Conservation (phyloP, 2,329 filamentous ascomycete species). For the Apiospora aurea region DNA sequence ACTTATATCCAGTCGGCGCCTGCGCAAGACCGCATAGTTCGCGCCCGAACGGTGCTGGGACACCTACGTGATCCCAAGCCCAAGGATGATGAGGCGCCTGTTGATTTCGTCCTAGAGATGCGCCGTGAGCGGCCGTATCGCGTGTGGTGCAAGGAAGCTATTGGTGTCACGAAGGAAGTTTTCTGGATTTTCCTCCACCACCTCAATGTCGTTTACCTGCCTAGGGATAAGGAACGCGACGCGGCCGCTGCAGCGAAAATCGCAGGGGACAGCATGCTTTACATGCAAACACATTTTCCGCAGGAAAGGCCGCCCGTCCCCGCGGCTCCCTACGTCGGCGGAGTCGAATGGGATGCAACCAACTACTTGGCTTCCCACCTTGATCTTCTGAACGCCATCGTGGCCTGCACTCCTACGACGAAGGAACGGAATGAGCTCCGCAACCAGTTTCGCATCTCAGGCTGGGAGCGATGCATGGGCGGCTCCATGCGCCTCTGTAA, state of each 20-base stretch:
- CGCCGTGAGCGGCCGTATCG: conserved; percentile 86
- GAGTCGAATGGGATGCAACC: conserved; percentile 98
- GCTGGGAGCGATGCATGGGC: conserved; percentile 91
- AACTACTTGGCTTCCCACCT: conserved; percentile 94
- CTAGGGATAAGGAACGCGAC: conserved; percentile 50
- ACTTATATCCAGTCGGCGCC: conserved; percentile 80
- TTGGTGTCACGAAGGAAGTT: conserved; percentile 94
- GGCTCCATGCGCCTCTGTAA: conserved; percentile 88
- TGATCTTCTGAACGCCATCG: conserved; percentile 88
- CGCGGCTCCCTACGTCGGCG: conserved; percentile 93
- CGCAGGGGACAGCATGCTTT: conserved; percentile 56
- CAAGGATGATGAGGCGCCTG: conserved; percentile 75
- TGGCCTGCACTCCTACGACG: conserved; percentile 77
- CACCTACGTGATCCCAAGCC: conserved; percentile 84
- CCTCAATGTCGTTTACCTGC: conserved; percentile 81
- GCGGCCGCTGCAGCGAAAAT: conserved; percentile 38
- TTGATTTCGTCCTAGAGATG: conserved; percentile 91
- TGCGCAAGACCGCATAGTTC: conserved; percentile 66
- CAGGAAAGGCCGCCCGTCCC: conserved; percentile 87
- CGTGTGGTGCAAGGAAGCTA: conserved; percentile 91
- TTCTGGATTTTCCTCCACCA: conserved; percentile 99
- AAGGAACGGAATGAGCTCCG: conserved; percentile 80
- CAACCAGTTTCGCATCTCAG: conserved; percentile 79
- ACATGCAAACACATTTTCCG: conserved; percentile 79
- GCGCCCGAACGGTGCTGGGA: conserved; percentile 75